A percentile compares a stretch with the other conserved stretches of the same genome.
phyloP scores from a whole-genome alignment of 2,329 filamentous ascomycete species.

The Sclerotinia glacialis region DNA sequence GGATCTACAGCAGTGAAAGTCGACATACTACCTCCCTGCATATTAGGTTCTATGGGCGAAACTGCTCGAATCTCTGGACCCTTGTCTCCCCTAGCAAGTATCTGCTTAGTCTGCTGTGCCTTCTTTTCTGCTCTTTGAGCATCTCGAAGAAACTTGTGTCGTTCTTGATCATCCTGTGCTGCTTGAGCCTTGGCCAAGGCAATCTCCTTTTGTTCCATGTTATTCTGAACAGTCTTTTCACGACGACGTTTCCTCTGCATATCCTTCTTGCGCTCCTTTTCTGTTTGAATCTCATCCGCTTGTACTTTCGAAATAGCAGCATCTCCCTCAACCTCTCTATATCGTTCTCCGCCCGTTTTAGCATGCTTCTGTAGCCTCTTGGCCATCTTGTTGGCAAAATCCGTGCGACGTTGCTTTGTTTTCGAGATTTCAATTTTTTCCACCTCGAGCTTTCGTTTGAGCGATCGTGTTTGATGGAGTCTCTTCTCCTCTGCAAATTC shows the following conservation, averaged over 20 bases:
- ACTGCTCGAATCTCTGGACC: constrained; percentile 66
- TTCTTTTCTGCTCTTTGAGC: constrained; percentile 91
- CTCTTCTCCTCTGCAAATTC: constrained; percentile 51
- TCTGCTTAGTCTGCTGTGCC: constrained; percentile 83
- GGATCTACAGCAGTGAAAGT: constrained; percentile 65
- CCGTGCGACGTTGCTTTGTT: constrained; percentile 59
- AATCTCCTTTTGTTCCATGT: constrained; percentile 84
- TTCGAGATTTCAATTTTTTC: constrained; percentile 60
- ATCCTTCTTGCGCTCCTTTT: constrained; percentile 99
- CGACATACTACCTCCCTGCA: constrained; percentile 81
- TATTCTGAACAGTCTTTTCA: constrained; percentile 93
- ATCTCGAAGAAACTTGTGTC: constrained; percentile 75
- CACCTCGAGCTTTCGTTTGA: constrained; percentile 68
- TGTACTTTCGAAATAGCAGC: constrained; percentile 83
- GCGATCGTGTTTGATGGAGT: constrained; percentile 53
- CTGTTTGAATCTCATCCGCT: constrained; percentile 83
- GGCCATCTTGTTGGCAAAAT: constrained; percentile 57
- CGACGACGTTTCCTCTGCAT: constrained; percentile 97
- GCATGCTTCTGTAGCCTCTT: constrained; percentile 67
- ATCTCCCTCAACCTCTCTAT: constrained; percentile 72
- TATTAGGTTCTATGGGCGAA: constrained; percentile 70
- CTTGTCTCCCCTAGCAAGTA: constrained; percentile 82
- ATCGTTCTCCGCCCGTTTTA: constrained; percentile 70
- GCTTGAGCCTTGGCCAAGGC: constrained; percentile 74
- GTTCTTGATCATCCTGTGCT: constrained; percentile 78